These are phyloP conservation scores for Trichoderma lentiforme DNA, from an alignment of 2,329 filamentous ascomycete species.

Conservation along the genomic window DNA sequence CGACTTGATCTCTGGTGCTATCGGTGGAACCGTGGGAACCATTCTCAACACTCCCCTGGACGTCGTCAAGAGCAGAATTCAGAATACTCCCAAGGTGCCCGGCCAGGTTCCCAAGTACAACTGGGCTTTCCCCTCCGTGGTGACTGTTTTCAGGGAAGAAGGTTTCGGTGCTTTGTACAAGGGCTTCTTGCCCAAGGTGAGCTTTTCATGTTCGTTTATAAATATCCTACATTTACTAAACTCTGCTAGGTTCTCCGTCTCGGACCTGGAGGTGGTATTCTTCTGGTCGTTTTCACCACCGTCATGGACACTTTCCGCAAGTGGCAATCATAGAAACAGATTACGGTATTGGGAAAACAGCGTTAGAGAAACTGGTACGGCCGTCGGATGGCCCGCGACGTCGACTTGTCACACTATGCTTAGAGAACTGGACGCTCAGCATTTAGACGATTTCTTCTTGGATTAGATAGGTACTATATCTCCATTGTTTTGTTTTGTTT, in stretches of 20 bases:
- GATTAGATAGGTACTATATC: conserved; percentile 5
- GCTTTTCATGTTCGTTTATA: conserved; percentile 18
- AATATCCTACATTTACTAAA: neutral
- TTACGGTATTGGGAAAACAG: neutral
- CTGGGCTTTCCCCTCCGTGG: conserved; percentile 90
- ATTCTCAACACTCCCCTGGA: conserved; percentile 94
- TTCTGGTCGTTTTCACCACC: conserved; percentile 82
- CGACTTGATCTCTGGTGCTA: conserved; percentile 78
- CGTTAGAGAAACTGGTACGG: neutral
- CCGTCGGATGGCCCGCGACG: neutral
- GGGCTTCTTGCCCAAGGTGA: conserved; percentile 96
- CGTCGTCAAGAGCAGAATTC: conserved; percentile 96
- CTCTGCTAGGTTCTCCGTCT: conserved; percentile 42
- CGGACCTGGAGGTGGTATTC: conserved; percentile 60
- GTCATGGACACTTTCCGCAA: conserved; percentile 91
- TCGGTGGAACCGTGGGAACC: conserved; percentile 87
- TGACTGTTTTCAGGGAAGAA: conserved; percentile 87
- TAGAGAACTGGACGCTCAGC: conserved; percentile 2
- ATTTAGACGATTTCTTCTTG: conserved; percentile 7
- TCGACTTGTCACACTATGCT: neutral
- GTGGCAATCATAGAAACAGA: conserved; percentile 29
- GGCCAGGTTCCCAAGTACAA: conserved; percentile 91
- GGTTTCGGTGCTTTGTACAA: conserved; percentile 92
- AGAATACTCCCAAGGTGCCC: conserved; percentile 83
- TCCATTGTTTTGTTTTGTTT: neutral